Evolutionary conservation across 2,329 filamentous ascomycete species (phyloP).

Genomic region (Sporothrix mexicana): DNA sequence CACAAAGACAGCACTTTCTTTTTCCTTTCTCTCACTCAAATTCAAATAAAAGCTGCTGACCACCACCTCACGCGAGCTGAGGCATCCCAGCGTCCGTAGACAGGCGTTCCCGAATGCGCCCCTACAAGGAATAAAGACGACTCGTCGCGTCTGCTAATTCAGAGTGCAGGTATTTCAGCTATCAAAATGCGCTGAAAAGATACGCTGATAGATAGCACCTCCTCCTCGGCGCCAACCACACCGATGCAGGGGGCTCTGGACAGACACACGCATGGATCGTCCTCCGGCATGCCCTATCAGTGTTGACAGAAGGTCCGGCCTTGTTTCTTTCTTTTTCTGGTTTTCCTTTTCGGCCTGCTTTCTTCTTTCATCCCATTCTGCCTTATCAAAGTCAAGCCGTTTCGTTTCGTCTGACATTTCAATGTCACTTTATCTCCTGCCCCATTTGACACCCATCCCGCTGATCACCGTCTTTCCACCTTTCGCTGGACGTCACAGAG

Average conservation of each 20-base stretch:
- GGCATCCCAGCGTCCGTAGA: not conserved
- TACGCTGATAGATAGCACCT: not conserved
- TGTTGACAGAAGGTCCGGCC: not conserved
- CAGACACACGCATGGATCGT: slow-evolving; percentile 13
- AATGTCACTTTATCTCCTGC: not conserved
- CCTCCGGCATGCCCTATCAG: slow-evolving; percentile 25
- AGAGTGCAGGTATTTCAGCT: not conserved
- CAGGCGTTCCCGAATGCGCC: not conserved
- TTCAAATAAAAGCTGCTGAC: slow-evolving; percentile 12
- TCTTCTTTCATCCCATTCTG: not conserved
- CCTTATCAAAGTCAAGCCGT: not conserved
- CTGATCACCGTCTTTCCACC: not conserved
- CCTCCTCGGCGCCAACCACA: not conserved
- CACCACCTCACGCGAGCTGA: slow-evolving; percentile 9
- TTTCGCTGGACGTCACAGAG: not conserved
- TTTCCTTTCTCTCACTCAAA: no score
- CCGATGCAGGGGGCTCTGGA: not conserved
- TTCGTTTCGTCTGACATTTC: slow-evolving; percentile 17
- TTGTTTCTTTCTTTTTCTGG: slow-evolving; percentile 4
- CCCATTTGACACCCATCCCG: not conserved
- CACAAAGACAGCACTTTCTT: not conserved
- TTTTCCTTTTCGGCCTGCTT: not conserved
- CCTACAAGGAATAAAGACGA: not conserved
- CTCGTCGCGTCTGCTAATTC: not conserved
- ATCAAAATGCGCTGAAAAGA: not conserved